Evolutionary conservation across 73 alveolate genomes (phyloP), one percentile per base, ranked within the genome.

Genomic region (Paramecium primaurelia): DNA sequence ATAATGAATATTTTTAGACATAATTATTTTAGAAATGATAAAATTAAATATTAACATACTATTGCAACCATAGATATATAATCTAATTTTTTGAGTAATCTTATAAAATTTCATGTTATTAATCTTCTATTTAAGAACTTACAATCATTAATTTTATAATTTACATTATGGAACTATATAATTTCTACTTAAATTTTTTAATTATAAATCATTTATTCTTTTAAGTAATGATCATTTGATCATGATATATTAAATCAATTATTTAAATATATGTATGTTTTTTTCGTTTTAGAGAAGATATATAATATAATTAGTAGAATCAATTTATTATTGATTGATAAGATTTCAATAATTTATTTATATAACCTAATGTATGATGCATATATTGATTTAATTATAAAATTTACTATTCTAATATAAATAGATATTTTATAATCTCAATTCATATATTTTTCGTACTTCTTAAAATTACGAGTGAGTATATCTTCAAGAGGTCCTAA

Each of bases 401-500:
- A 54, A 54, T 54, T 16, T 54, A 54, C 69, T 54, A 54, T 54
- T 54, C 1, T 59, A 59, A 68, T 28, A 25, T 25, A 68, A 64
- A 68, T 68, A 68, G 47, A 32, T 68, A 28, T 26, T 25, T 68
- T 3, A 68, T 68, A 34, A 3, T 86, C 85, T 89, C 94, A 89
- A 83, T 71, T 89, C 94, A 86, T 93, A 59, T 92, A 93, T 49
- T 94, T 93, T 60, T 95, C 94, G 77, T 96, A 95, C 59, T 84
- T 93, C 42, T 77, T 80, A 92, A 95, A 86, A 73, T 96, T 95
- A 77, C 97, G 80, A 51, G 86, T 87, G 37, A 96, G 86, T 14
- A 95, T 94, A 47, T 96, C 97, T 45, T 96, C 97, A 25, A 95
- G 94, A 34, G 98, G 97, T 6, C 99, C 99, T 42, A 96, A 93